Evolutionary conservation across 768 basidiomycete species (phyloP), one percentile per base, ranked within the genome.

Genomic region (Tylopilus rubrobrunneus): DNA sequence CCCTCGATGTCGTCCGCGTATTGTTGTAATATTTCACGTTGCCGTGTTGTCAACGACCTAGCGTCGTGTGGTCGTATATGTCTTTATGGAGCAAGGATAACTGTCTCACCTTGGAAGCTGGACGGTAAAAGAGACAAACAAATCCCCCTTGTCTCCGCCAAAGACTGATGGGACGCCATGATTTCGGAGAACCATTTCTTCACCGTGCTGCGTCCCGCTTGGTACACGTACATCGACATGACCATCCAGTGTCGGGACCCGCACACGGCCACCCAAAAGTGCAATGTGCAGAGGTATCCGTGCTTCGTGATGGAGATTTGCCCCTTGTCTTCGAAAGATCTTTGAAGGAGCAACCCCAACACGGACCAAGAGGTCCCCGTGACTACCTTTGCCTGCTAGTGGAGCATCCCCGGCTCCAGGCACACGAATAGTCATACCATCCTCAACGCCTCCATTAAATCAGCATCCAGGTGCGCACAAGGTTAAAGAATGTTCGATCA

Each of bases 1-100:
- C 89, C 92, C 71, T 97, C 94, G n/a, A 91, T 79, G 62, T 98
- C 95, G 66, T 94, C 89, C 19, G 92, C 96, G 64, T 88, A 98
- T 57, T 84, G 82, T 71, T 98, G 84, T 40, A 98, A 69, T 56
- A 98, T 85, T 66, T 89, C 84, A 56, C 88, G 85, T 75, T 99
- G 96, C 34, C 85, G 85, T 56, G 80, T 72, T 3, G 91, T 86
- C 55, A 98, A 77, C 19, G 89, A 82, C 74, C 96, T 98, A 68
- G 45, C 54, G 48, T 14, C 23, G 49, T 31, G 48, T 28, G 34
- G 48, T 40, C 14, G 45, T 48, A 41, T 58, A 52, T 58, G 44
- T 36, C 34, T 45, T 52, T 25, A 51, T 45, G 40, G 39, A 58
- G 40, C 36, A 39, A 29, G 37, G 17, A 31, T 51, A 54, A 47